These are phyloP conservation scores for Chloranthus sessilifolius DNA, from an alignment of 164 flowering plant species.

Conservation along the genomic window DNA sequence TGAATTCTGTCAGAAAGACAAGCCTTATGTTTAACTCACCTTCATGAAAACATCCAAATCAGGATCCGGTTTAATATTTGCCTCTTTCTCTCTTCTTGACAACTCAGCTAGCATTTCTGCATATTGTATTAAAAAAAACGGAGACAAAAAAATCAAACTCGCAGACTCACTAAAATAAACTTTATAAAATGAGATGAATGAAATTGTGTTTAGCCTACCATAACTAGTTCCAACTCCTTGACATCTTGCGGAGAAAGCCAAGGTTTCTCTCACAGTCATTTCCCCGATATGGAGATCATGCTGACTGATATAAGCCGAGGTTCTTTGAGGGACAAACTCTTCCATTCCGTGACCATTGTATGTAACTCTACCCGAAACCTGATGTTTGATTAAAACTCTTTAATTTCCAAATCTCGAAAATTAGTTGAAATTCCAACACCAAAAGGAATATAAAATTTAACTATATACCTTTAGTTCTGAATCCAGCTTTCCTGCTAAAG, in stretches of 20 bases:
- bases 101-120: conserved; percentile 62
- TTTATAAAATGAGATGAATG: too few relatives aligned
- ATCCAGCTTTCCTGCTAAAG: conserved; percentile 47
- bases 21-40: too few relatives aligned
- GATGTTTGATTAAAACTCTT: conserved; percentile 1
- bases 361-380: conserved; percentile 50
- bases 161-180: too few relatives aligned
- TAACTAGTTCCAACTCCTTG: conserved; percentile 52
- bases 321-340: conserved; percentile 62
- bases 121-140: conserved; percentile 4
- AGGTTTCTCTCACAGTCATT: conserved; percentile 51
- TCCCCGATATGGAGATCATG: conserved; percentile 54
- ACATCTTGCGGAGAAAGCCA: conserved; percentile 55
- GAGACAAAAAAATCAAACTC: background rate
- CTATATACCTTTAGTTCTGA: conserved; percentile 14
- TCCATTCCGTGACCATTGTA: conserved; percentile 60
- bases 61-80: conserved; percentile 61
- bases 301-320: conserved; percentile 58
- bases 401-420: background rate
- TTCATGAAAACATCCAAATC: conserved; percentile 71
- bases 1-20: too few relatives aligned
- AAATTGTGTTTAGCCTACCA: conserved; percentile 19
- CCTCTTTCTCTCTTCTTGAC: conserved; percentile 58
- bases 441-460: background rate
- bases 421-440: background rate